Evolutionary conservation across 1,284 basidiomycete species (phyloP).

Genomic region (Chiua sp.): DNA sequence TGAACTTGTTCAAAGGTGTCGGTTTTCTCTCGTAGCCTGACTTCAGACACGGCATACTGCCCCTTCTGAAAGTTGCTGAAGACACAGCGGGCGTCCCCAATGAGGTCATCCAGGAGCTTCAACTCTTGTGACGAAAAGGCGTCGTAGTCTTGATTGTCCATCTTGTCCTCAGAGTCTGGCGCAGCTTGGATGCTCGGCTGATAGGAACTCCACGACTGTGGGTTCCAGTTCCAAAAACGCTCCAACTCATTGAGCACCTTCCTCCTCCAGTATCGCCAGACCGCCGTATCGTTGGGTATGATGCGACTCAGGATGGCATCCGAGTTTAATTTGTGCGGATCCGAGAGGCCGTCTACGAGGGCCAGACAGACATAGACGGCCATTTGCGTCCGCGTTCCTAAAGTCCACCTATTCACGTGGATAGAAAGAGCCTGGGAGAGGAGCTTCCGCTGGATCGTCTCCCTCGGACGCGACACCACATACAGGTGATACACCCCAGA

Average conservation of each 20-base stretch:
- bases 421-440: conserved; percentile 19
- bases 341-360: conserved; percentile 11
- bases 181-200: conserved; percentile 15
- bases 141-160: conserved; percentile 13
- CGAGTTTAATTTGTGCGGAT: conserved; percentile 1
- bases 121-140: conserved; percentile 12
- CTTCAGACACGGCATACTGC: conserved; percentile 7
- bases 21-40: neutral
- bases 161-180: conserved; percentile 8
- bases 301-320: conserved; percentile 11
- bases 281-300: conserved; percentile 33
- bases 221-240: conserved; percentile 13
- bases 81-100: conserved; percentile 32
- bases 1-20: neutral
- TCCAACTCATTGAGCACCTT: conserved; percentile 24
- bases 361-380: conserved; percentile 31
- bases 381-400: conserved; percentile 36
- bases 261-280: conserved; percentile 32
- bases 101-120: conserved; percentile 22
- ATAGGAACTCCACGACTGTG: conserved; percentile 5
- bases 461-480: conserved; percentile 27
- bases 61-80: conserved; percentile 18
- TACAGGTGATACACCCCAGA: conserved; percentile 37
- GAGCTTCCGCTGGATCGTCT: conserved; percentile 26
- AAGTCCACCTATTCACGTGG: conserved; percentile 14